Evolutionary conservation across 768 basidiomycete genomes (phyloP), one percentile per base, ranked within the genome.

Genomic region (Rhodotorula kratochvilovae): DNA sequence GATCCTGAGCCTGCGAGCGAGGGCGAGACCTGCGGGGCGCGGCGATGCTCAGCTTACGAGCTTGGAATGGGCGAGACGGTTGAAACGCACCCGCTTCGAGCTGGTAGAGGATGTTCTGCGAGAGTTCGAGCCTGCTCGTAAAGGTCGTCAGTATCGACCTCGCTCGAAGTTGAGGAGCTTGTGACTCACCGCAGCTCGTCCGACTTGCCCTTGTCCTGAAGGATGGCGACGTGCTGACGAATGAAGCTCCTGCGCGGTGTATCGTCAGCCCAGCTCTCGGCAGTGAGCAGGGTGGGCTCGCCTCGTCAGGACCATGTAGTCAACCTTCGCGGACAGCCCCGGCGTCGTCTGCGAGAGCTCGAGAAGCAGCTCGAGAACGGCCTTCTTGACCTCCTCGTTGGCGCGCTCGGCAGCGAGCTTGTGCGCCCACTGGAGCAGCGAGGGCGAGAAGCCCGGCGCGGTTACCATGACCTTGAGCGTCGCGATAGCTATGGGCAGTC

Each of bases 371-470:
- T 12, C 3, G 10, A 58, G 54, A 2, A 69, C 35, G 13, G 4
- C 17, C 25, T 27, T 11, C 19, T 57, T 33, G 10, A 69, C 39
- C 2, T 39, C 48, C 29, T 59, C 29, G n/a, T n/a, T 23, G 48
- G 27, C 48, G 17, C 31, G 55, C 39, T 63, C 68, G 25, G 25
- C 25, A 2, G 62, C 68, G 27, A 46, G 42, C 50, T 69, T 69
- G 48, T 57, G 33, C 48, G 56, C 48, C 68, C 68, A 69, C 21
- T 63, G 61, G 23, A 69, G 68, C 2, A 53, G 48, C 23, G 36
- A 31, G 7, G 43, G 61, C 7, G 36, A 23, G 48, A 69, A 59
- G 39, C 57, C 68, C n/a, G 61, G 56, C 15, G 61, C 46, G 16
- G 19, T 8, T n/a, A 29, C 3, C 55, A 69, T 43, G 13, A 48